Conservation (phyloP, 1,284 basidiomycete genomes). For the Mycosarcoma maydis region DNA sequence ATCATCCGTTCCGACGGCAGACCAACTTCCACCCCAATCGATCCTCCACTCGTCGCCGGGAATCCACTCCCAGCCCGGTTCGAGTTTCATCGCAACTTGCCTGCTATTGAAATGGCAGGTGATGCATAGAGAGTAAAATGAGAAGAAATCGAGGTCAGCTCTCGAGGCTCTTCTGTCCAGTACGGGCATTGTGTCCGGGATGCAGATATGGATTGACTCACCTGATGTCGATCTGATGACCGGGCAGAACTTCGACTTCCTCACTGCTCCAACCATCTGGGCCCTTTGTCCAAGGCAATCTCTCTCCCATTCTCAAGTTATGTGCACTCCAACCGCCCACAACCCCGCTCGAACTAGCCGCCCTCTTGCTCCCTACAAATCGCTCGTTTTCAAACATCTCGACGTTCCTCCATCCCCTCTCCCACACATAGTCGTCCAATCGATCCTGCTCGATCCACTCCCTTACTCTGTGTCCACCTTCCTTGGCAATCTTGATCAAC, state of each 20-base stretch:
- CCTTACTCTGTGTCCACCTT: slow-evolving; percentile 42
- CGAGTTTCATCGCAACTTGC: slow-evolving; percentile 57
- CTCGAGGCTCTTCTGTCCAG: too few relatives aligned
- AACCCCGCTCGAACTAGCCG: slow-evolving; percentile 26
- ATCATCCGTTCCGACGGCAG: slow-evolving; percentile 60
- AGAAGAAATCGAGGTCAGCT: slow-evolving; percentile 28
- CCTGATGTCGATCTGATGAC: slow-evolving; percentile 50
- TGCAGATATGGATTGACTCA: too few relatives aligned
- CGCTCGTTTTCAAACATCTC: slow-evolving; percentile 65
- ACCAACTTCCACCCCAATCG: slow-evolving; percentile 65
- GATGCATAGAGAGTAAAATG: background rate
- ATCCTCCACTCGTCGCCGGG: slow-evolving; percentile 66
- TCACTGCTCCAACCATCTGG: slow-evolving; percentile 58
- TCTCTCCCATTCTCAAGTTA: slow-evolving; percentile 47
- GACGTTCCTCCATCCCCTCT: slow-evolving; percentile 61
- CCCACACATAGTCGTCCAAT: slow-evolving; percentile 61
- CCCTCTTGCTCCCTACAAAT: slow-evolving; percentile 18
- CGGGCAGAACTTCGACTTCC: slow-evolving; percentile 49
- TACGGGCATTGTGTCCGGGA: too few relatives aligned
- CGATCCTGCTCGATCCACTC: slow-evolving; percentile 62
- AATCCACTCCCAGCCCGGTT: slow-evolving; percentile 63
- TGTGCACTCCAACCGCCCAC: slow-evolving; percentile 50
- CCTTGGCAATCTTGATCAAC: slow-evolving; percentile 35
- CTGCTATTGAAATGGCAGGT: slow-evolving; percentile 29
- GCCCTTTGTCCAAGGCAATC: slow-evolving; percentile 60